Conservation (phyloP, 306 rosid genomes). For the Nissolia schottii region DNA sequence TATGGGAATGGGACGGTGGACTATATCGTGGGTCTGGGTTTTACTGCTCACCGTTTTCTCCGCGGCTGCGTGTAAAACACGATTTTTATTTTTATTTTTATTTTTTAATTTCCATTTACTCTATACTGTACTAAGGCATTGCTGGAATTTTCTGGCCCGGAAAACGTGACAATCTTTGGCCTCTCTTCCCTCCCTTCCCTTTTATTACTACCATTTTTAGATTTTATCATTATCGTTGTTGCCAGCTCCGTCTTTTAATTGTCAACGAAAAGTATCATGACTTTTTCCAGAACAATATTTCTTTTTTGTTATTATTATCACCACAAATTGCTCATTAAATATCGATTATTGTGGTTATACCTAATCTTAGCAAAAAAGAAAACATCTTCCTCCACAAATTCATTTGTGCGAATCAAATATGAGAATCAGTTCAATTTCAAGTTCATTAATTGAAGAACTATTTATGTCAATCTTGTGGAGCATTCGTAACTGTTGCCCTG, state of each 20-base stretch:
- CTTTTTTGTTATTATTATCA: not conserved
- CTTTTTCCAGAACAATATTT: not conserved
- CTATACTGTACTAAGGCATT: not conserved
- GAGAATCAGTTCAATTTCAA: no score
- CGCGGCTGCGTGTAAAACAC: slow-evolving; percentile 25
- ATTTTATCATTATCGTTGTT: no score
- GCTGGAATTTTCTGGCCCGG: not conserved
- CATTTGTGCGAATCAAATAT: no score
- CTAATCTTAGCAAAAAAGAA: not conserved
- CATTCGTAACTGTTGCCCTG: no score
- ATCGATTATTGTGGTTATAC: not conserved
- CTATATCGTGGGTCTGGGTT: not conserved
- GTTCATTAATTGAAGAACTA: no score
- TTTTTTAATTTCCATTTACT: no score
- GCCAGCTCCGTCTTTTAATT: slow-evolving; percentile 14
- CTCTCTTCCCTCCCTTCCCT: no score
- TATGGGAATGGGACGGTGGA: not conserved
- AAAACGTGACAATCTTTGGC: slow-evolving; percentile 7
- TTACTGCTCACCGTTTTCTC: not conserved
- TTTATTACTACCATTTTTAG: not conserved
- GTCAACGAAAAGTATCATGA: not conserved
- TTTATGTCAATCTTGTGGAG: no score
- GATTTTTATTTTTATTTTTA: not conserved
- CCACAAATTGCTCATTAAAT: not conserved
- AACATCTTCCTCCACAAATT: not conserved